phyloP scores from a whole-genome alignment of 2,329 filamentous ascomycete genomes.

The Elsinoe australis region DNA sequence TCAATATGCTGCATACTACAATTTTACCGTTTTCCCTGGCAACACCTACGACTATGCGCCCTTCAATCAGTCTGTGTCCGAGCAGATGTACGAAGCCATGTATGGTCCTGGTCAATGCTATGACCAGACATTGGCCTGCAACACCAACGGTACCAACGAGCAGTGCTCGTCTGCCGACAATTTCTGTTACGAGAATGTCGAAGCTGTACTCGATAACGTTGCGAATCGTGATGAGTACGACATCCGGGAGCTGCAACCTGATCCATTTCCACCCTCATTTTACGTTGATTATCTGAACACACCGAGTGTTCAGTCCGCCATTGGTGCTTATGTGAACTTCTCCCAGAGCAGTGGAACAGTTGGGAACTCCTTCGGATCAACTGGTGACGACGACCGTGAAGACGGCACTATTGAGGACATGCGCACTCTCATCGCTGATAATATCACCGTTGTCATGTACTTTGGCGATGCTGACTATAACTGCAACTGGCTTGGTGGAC shows the following conservation, averaged over 20 bases:
- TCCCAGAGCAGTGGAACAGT: constrained; percentile 31
- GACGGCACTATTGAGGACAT: constrained; percentile 35
- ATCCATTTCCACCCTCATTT: constrained; percentile 54
- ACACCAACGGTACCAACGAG: no score
- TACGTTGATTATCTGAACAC: constrained; percentile 60
- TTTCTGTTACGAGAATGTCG: no score
- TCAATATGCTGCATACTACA: no score
- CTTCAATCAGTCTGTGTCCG: no score
- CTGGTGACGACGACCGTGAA: constrained; percentile 40
- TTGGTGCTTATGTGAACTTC: constrained; percentile 42
- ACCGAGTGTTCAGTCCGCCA: constrained; percentile 47
- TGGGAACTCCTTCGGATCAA: constrained; percentile 33
- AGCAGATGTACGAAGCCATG: no score
- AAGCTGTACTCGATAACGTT: no score
- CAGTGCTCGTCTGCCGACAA: no score
- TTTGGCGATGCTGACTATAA: constrained; percentile 58
- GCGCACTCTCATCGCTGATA: constrained; percentile 35
- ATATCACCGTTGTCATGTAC: constrained; percentile 56
- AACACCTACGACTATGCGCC: no score
- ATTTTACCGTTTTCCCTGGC: no score
- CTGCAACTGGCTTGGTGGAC: constrained; percentile 52
- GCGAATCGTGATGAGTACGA: constrained; percentile 53
- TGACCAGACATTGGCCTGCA: no score
- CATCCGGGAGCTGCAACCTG: constrained; percentile 39
- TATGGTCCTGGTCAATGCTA: no score